Conservation (phyloP, 2,329 filamentous ascomycete genomes). For the Corynespora cassiicola region DNA sequence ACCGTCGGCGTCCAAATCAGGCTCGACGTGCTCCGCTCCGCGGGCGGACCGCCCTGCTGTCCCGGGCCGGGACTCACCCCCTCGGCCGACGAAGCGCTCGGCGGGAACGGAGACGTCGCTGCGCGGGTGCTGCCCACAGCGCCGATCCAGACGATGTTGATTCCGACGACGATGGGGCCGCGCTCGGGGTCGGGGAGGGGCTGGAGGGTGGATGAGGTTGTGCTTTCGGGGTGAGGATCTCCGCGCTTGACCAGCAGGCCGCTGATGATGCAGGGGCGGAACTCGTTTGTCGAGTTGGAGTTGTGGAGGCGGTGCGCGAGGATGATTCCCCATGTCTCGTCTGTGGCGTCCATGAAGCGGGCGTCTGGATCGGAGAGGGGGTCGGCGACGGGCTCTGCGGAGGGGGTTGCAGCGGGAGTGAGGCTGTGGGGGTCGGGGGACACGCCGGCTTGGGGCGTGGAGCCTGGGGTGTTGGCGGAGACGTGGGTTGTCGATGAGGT, state of each 20-base stretch:
- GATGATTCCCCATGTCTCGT: conserved; percentile 78
- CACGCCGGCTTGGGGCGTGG: conserved; percentile 42
- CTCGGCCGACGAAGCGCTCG: conserved; percentile 19
- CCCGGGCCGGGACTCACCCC: conserved; percentile 29
- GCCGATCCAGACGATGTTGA: conserved; percentile 56
- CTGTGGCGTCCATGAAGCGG: conserved; percentile 73
- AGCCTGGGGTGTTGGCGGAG: conserved; percentile 40
- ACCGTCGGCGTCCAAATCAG: conserved; percentile 42
- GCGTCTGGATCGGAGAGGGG: conserved; percentile 65
- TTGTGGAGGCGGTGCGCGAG: conserved; percentile 64
- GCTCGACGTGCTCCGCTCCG: conserved; percentile 29
- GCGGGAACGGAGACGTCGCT: conserved; percentile 37
- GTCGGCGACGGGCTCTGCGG: conserved; percentile 55
- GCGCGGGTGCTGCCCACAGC: conserved; percentile 46
- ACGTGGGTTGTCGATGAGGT: conserved; percentile 16
- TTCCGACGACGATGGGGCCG: conserved; percentile 44
- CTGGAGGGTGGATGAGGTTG: conserved; percentile 15
- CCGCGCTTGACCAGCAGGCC: conserved; percentile 54
- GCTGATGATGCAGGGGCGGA: conserved; percentile 47
- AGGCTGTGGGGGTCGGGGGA: conserved; percentile 46
- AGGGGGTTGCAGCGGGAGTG: conserved; percentile 73
- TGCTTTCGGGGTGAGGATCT: conserved; percentile 15
- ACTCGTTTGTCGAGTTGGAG: conserved; percentile 40
- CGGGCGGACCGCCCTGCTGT: conserved; percentile 10
- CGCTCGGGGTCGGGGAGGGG: conserved; percentile 26